Evolutionary conservation across 371 early-diverging fungal species (phyloP), one percentile per base, ranked within the genome.

Genomic region (Rhizopus arrhizus): DNA sequence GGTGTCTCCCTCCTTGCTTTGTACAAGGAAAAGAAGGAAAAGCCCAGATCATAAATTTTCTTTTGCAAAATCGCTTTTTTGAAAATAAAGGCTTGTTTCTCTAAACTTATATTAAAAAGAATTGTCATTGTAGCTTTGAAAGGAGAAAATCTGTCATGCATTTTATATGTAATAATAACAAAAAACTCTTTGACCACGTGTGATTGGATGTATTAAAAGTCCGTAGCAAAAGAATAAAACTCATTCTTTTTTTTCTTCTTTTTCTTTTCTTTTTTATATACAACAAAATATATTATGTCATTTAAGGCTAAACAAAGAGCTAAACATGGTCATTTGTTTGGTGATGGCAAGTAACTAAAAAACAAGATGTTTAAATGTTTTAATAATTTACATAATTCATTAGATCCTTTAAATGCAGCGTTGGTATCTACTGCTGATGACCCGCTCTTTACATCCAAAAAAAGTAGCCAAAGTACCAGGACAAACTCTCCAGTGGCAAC

Each of bases 21-120:
- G 81, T 98, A 93, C 89, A 99, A 96, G 89, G 99, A 99, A 84
- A 99, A 99, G 96, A 99, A 99, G 90, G 98, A 97, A 84, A 98
- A 97, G 91, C 96, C 98, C 75, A 88, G 96, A 76, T 92, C 95
- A 75, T 97, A 96, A 90, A 74, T 53, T 29, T 33, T 40, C 13
- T 33, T 4, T 34, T 38, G 40, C 40, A 38, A 38, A 38, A 38
- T 47, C 28, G 22, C 36, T 46, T 53, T 61, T 46, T 47, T 38
- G 9, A 46, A n/a, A 43, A 15, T 46, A 45, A 45, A 22, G 22
- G 22, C 22, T 22, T 22, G 22, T 22, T 22, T 22, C 22, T 22
- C 22, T 22, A 22, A 22, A 2, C 2, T 22, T 22, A 22, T 22
- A 22, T 22, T 22, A 22, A 22, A 22, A 22, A 22, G 22, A 22